Conservation (phyloP, 2,329 filamentous ascomycete species). For the Arthrobotrys megalospora region DNA sequence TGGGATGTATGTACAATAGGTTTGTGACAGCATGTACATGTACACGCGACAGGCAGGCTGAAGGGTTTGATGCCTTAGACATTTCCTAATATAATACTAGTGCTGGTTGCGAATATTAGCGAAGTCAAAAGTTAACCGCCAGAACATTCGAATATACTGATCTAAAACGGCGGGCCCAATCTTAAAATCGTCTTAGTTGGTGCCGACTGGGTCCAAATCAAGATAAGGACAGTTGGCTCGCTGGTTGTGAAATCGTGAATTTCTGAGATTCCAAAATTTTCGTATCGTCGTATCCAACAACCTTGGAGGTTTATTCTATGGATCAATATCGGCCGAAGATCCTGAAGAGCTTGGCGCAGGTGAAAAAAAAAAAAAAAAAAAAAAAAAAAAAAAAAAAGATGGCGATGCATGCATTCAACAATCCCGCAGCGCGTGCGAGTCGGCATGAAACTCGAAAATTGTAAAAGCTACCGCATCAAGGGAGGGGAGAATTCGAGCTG, state of each 20-base stretch:
- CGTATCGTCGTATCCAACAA: neutral
- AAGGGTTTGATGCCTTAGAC: constrained; percentile 21
- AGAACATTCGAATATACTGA: constrained; percentile 16
- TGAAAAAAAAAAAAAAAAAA: too few species aligned
- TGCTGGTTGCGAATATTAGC: constrained; percentile 6
- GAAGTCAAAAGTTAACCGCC: constrained; percentile 44
- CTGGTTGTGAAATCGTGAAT: neutral
- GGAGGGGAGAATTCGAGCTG: constrained; percentile 18
- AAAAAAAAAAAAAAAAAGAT: too few species aligned
- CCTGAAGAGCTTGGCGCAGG: constrained; percentile 4
- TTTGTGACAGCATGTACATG: constrained; percentile 4
- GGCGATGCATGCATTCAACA: constrained; percentile 17
- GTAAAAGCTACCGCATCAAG: constrained; percentile 52
- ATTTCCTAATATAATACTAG: constrained; percentile 14
- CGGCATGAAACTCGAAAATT: constrained; percentile 54
- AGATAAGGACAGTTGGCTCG: neutral
- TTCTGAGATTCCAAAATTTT: neutral
- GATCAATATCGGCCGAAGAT: constrained; percentile 27
- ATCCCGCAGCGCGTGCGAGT: constrained; percentile 23
- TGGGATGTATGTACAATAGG: neutral
- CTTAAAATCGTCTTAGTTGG: neutral
- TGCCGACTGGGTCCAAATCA: neutral
- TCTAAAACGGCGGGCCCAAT: constrained; percentile 1
- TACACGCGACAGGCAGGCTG: constrained; percentile 29
- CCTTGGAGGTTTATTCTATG: neutral